These are phyloP conservation scores for Penicillium canariense DNA, from an alignment of 495 filamentous ascomycete species.

Conservation along the genomic window DNA sequence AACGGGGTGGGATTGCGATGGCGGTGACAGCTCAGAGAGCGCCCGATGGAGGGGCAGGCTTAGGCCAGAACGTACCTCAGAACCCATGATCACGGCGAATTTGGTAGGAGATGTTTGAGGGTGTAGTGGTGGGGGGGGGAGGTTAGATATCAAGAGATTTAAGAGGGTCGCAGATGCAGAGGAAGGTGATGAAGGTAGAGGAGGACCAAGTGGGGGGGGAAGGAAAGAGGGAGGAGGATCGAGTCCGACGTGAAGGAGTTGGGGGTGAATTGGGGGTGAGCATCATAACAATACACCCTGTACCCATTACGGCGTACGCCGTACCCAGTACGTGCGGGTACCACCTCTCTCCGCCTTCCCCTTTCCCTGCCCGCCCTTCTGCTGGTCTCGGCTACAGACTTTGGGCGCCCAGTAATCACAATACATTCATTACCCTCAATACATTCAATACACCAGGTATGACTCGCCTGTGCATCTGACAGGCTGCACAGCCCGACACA, in stretches of 20 bases:
- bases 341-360: neutral
- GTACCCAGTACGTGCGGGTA: slow-evolving; percentile 11
- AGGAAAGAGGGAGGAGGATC: slow-evolving; percentile 16
- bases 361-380: neutral
- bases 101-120: neutral
- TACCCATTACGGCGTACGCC: no score
- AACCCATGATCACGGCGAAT: slow-evolving; percentile 40
- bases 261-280: slow-evolving; percentile 24
- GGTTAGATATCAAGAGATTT: slow-evolving; percentile 17
- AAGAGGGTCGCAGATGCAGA: slow-evolving; percentile 23
- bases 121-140: slow-evolving; percentile 1
- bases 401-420: no score
- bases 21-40: slow-evolving; percentile 36
- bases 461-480: neutral
- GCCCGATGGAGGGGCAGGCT: slow-evolving; percentile 39
- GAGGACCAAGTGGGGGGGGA: slow-evolving; percentile 29
- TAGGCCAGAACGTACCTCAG: slow-evolving; percentile 45
- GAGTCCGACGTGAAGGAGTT: slow-evolving; percentile 13
- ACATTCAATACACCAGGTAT: neutral
- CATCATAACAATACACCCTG: slow-evolving; percentile 27
- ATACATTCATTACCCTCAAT: neutral
- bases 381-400: slow-evolving; percentile 1
- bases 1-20: slow-evolving; percentile 31
- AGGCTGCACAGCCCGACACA: neutral
- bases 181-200: slow-evolving; percentile 24